Percentiles rank a stretch among this genome's conserved stretches.
phyloP scores from a whole-genome alignment of 2,329 filamentous ascomycete genomes.

The Fusarium sp. region DNA sequence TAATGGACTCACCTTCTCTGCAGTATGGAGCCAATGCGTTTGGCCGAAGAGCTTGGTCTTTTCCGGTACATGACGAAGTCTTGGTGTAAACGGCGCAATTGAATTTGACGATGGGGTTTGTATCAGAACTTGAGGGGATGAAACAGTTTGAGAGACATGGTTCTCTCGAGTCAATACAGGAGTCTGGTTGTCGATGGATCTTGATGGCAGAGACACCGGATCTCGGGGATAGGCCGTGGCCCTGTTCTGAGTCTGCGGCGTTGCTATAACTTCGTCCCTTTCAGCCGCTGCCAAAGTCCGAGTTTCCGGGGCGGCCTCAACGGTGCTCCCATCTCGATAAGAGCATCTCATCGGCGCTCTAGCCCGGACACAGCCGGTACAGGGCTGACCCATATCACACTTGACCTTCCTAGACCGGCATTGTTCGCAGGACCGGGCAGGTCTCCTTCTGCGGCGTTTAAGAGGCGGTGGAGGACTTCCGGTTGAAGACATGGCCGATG shows the following conservation, averaged over 20 bases:
- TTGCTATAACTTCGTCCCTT: slow-evolving; percentile 4
- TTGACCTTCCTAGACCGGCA: slow-evolving; percentile 44
- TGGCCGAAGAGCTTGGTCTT: slow-evolving; percentile 46
- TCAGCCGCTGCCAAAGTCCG: not conserved
- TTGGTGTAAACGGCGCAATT: slow-evolving; percentile 38
- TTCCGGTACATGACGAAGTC: slow-evolving; percentile 43
- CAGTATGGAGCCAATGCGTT: slow-evolving; percentile 45
- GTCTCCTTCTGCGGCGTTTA: slow-evolving; percentile 42
- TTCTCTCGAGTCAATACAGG: slow-evolving; percentile 1
- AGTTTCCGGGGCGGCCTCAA: not conserved
- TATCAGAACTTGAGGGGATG: not conserved
- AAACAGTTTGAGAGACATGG: not conserved
- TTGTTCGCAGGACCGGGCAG: slow-evolving; percentile 44
- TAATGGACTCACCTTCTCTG: slow-evolving; percentile 34
- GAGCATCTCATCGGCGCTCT: slow-evolving; percentile 41
- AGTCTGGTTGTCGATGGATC: not conserved
- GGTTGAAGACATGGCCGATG: slow-evolving; percentile 10
- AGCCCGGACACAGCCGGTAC: slow-evolving; percentile 41
- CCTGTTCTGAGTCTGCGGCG: not conserved
- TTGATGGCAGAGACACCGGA: slow-evolving; percentile 4
- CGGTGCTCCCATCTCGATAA: slow-evolving; percentile 37
- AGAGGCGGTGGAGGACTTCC: slow-evolving; percentile 15
- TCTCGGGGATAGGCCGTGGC: slow-evolving; percentile 24
- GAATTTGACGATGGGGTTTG: slow-evolving; percentile 15
- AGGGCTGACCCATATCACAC: slow-evolving; percentile 40